Evolutionary conservation across 1,284 basidiomycete species (phyloP).

Genomic region (Entoloma clypeatum): DNA sequence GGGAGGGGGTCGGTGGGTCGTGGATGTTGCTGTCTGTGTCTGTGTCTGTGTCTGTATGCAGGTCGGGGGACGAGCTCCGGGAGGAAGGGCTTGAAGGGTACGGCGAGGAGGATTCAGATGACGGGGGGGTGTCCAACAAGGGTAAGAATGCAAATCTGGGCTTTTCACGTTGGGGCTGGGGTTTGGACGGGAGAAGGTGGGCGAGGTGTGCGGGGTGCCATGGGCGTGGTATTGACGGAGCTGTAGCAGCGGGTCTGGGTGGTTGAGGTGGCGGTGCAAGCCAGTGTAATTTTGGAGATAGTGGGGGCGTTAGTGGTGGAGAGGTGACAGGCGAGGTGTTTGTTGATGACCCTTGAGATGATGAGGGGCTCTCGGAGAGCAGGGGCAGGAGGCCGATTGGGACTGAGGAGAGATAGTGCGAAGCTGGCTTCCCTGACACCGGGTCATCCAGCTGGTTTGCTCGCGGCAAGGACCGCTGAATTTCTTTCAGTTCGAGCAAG

Average conservation of each 20-base stretch:
- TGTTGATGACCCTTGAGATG: conserved; percentile 7
- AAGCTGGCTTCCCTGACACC: conserved; percentile 30
- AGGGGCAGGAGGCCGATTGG: conserved; percentile 54
- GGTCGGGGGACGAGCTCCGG: conserved; percentile 20
- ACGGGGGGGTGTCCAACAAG: conserved; percentile 35
- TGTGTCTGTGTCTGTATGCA: conserved; percentile 20
- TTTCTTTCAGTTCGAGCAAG: conserved; percentile 59
- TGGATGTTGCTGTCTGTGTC: conserved; percentile 23
- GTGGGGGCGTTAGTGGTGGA: conserved; percentile 6
- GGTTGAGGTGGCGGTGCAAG: conserved; percentile 15
- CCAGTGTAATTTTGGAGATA: not conserved
- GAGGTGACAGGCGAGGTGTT: conserved; percentile 7
- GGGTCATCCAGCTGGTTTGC: conserved; percentile 45
- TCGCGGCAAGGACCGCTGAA: conserved; percentile 52
- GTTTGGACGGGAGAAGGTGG: conserved; percentile 26
- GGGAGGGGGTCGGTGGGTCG: conserved; percentile 35
- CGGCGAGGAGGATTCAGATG: conserved; percentile 17
- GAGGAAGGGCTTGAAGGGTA: conserved; percentile 19
- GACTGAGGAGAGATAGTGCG: conserved; percentile 43
- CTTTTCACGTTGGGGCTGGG: conserved; percentile 24
- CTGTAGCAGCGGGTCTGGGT: conserved; percentile 2
- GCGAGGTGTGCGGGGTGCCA: conserved; percentile 27
- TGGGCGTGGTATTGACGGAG: conserved; percentile 10
- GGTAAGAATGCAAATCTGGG: conserved; percentile 39
- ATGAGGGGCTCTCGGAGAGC: conserved; percentile 24